Conservation (phyloP, 2,329 filamentous ascomycete species). For the Xenosphaeropsis pyriputrescens region DNA sequence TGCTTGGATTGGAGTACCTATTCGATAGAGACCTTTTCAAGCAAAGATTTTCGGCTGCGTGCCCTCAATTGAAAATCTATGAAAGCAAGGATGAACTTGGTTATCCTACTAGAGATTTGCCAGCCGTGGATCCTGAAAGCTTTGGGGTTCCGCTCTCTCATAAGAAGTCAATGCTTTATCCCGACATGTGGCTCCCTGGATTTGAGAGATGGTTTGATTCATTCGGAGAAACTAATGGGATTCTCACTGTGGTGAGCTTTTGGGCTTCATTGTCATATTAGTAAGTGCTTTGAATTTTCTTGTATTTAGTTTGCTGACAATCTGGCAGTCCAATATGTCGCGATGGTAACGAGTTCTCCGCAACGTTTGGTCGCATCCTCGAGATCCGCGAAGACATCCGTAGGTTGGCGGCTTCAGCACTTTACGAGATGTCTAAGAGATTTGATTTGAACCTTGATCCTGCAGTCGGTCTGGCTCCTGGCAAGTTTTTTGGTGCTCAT, state of each 20-base stretch:
- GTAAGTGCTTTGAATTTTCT: not conserved
- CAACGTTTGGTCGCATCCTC: conserved; percentile 2
- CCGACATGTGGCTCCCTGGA: conserved; percentile 1
- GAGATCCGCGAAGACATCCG: conserved; percentile 1
- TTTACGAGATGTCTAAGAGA: conserved; percentile 10
- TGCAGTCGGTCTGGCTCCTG: not conserved
- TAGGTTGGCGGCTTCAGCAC: conserved; percentile 2
- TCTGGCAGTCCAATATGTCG: conserved; percentile 1
- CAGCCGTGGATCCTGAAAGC: not conserved
- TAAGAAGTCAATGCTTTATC: too few species aligned
- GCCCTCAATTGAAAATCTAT: conserved; percentile 5
- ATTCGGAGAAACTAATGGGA: conserved; percentile 1
- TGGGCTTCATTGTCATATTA: not conserved
- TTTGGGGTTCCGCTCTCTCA: too few species aligned
- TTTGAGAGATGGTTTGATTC: not conserved
- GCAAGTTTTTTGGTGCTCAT: conserved; percentile 4
- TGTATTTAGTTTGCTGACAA: not conserved
- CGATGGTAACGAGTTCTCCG: conserved; percentile 2
- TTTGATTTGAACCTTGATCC: conserved; percentile 7
- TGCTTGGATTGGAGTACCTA: conserved; percentile 3
- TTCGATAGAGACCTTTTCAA: conserved; percentile 4
- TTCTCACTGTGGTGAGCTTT: conserved; percentile 2
- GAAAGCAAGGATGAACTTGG: conserved; percentile 3
- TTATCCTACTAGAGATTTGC: not conserved
- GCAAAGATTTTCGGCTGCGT: conserved; percentile 2